Percentiles rank a stretch among this genome's conserved stretches.
These are phyloP conservation scores for Mycena indigotica DNA, from an alignment of 768 basidiomycete genomes.

Conservation along the genomic window DNA sequence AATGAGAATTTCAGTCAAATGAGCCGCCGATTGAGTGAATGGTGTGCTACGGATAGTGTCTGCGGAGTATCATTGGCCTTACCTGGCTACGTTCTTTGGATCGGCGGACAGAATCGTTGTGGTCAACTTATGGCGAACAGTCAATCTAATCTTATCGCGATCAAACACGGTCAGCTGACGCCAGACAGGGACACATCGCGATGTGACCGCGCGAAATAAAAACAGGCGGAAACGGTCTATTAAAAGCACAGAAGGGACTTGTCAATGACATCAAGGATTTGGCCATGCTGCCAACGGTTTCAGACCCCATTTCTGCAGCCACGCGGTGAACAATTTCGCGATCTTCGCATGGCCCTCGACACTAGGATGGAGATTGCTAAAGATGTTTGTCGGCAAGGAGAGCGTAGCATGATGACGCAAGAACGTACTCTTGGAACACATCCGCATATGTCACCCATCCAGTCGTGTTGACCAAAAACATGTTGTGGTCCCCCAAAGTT, in stretches of 20 bases:
- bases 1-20: not conserved
- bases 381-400: not conserved
- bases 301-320: constrained; percentile 52
- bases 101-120: too few relatives aligned
- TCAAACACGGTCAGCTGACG: not conserved
- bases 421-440: constrained; percentile 47
- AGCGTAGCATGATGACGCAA: not conserved
- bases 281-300: constrained; percentile 27
- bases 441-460: constrained; percentile 57
- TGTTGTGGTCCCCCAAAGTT: constrained; percentile 53
- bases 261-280: too few relatives aligned
- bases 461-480: constrained; percentile 57
- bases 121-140: too few relatives aligned
- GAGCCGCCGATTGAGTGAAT: not conserved
- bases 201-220: too few relatives aligned
- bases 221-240: not conserved
- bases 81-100: too few relatives aligned
- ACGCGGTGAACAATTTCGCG: constrained; percentile 45
- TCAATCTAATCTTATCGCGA: not conserved
- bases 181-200: too few relatives aligned
- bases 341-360: constrained; percentile 50
- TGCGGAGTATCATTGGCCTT: too few relatives aligned
- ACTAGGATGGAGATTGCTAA: constrained; percentile 52
- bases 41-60: not conserved
- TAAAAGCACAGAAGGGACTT: not conserved